Conservation (phyloP, 2,329 filamentous ascomycete genomes). For the Lasiodiplodia sp. region DNA sequence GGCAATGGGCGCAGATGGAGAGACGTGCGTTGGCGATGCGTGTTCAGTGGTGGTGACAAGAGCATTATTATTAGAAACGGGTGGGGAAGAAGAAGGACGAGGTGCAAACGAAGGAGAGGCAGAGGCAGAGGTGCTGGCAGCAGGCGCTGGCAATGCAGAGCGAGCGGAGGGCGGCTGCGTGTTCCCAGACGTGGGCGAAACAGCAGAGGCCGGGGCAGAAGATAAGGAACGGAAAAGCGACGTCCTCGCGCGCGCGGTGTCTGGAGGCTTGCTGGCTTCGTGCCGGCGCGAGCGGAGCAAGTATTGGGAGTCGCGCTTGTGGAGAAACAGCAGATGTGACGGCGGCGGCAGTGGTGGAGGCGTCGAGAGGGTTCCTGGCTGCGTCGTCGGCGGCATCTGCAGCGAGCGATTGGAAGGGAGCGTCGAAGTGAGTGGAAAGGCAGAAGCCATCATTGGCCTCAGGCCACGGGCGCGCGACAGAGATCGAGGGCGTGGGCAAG, state of each 20-base stretch:
- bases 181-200: neutral
- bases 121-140: neutral
- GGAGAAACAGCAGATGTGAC: constrained; percentile 3
- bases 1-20: neutral
- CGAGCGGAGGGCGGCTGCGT: neutral
- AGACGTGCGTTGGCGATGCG: neutral
- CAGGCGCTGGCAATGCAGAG: neutral
- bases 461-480: neutral
- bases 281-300: neutral
- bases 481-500: neutral
- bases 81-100: neutral
- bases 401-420: constrained; percentile 1
- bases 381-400: neutral
- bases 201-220: neutral
- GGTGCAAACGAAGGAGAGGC: neutral
- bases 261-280: neutral
- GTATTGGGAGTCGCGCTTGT: neutral
- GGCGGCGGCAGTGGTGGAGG: constrained; percentile 2
- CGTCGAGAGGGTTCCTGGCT: neutral
- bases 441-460: constrained; percentile 9
- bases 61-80: constrained; percentile 17
- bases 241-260: neutral
- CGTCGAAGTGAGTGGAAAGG: constrained; percentile 2
- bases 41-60: constrained; percentile 4
- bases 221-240: neutral